These are phyloP conservation scores for Chamaecyparis obtusa DNA, from an alignment of 75 land plant species.

Conservation along the genomic window DNA sequence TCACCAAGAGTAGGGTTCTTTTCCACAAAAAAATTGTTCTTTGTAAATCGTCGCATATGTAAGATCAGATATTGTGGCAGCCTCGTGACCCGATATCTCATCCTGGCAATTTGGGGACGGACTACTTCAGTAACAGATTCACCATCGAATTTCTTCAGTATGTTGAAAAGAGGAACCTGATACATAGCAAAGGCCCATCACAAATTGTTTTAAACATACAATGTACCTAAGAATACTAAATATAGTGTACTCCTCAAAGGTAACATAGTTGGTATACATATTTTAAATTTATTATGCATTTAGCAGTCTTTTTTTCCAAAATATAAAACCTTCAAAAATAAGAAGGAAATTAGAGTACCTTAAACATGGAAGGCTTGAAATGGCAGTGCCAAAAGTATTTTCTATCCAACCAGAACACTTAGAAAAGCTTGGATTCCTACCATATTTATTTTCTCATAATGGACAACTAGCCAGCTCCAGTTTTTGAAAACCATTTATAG, in stretches of 20 bases:
- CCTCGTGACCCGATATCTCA: slow-evolving; percentile 89
- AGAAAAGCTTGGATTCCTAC: background rate
- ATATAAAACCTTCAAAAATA: background rate
- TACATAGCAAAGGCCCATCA: slow-evolving; percentile 2
- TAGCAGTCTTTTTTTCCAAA: background rate
- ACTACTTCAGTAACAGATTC: slow-evolving; percentile 90
- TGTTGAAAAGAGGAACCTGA: slow-evolving; percentile 96
- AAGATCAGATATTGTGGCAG: slow-evolving; percentile 91
- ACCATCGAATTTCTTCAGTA: slow-evolving; percentile 98
- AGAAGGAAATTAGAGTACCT: background rate
- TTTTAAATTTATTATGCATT: background rate
- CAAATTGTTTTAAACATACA: background rate
- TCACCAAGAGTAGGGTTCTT: slow-evolving; percentile 97
- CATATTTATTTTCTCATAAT: background rate
- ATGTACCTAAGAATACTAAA: background rate
- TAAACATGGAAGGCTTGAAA: background rate
- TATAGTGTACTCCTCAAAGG: background rate
- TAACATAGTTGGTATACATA: background rate
- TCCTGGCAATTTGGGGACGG: slow-evolving; percentile 88
- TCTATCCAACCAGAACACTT: background rate
- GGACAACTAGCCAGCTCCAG: no score
- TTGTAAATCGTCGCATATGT: slow-evolving; percentile 97
- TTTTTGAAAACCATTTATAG: no score
- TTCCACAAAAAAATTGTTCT: slow-evolving; percentile 95
- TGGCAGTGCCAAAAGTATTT: background rate